Percentiles rank a stretch among this genome's conserved stretches.
Conservation (phyloP, 2,329 filamentous ascomycete genomes). For the Colletotrichum zoysiae region DNA sequence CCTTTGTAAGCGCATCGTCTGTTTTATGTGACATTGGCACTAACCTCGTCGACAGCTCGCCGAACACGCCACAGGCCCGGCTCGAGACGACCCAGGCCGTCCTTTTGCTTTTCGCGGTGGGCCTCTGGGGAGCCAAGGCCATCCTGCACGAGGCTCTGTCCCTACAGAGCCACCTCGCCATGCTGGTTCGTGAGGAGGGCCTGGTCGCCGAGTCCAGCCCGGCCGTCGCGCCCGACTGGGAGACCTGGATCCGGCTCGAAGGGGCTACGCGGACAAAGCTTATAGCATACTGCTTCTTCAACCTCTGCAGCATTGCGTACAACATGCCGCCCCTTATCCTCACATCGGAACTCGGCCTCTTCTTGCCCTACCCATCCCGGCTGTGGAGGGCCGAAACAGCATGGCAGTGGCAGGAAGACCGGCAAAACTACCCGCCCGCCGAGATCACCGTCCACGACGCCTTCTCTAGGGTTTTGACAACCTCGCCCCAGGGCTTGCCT, state of each 20-base stretch:
- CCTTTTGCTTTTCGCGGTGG: conserved; percentile 70
- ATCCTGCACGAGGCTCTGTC: conserved; percentile 71
- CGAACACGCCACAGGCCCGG: conserved; percentile 69
- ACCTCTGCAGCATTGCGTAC: conserved; percentile 72
- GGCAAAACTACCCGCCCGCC: conserved; percentile 62
- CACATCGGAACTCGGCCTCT: conserved; percentile 70
- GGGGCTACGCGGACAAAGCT: conserved; percentile 70
- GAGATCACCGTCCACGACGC: conserved; percentile 70
- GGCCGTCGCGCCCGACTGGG: conserved; percentile 64
- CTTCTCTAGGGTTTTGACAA: conserved; percentile 66
- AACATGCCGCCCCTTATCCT: conserved; percentile 69
- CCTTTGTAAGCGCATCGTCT: conserved; percentile 63
- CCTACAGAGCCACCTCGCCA: conserved; percentile 69
- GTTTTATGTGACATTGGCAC: not conserved
- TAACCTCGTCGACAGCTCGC: conserved; percentile 56
- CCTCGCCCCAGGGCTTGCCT: conserved; percentile 61
- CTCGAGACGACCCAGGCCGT: conserved; percentile 76
- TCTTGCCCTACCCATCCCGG: conserved; percentile 66
- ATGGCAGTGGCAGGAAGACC: conserved; percentile 71
- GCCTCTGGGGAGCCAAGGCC: conserved; percentile 71
- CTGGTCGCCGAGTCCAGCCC: conserved; percentile 63
- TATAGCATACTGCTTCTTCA: conserved; percentile 72
- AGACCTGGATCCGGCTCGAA: conserved; percentile 70
- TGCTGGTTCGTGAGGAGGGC: conserved; percentile 70
- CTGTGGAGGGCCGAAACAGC: conserved; percentile 69